phyloP scores from a whole-genome alignment of 352 stramenopile species.

The Globisporangium nagaii region DNA sequence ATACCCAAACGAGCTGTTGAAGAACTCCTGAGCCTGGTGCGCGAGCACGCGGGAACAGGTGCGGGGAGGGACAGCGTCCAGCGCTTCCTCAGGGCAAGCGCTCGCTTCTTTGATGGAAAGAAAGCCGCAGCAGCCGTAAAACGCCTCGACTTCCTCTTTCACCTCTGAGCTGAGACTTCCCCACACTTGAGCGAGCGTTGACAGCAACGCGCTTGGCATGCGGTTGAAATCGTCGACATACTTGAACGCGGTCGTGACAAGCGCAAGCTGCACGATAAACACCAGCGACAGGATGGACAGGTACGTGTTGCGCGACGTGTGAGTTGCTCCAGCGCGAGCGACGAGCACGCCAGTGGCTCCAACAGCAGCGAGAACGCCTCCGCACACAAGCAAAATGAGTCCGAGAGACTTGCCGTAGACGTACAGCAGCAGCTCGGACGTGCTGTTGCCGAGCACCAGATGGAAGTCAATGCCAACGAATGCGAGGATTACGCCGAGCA shows the following conservation, averaged over 20 bases:
- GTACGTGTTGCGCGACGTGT: conserved; percentile 26
- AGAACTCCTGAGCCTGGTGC: conserved; percentile 22
- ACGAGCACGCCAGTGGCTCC: conserved; percentile 23
- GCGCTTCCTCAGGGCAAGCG: conserved; percentile 43
- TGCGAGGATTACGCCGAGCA: conserved; percentile 37
- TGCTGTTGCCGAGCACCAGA: conserved; percentile 47
- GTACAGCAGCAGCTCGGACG: conserved; percentile 41
- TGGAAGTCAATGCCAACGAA: conserved; percentile 47
- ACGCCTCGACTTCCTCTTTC: conserved; percentile 26
- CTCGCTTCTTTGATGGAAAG: conserved; percentile 21
- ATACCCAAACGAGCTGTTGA: conserved; percentile 30
- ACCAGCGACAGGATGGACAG: conserved; percentile 19
- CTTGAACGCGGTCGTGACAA: conserved; percentile 28
- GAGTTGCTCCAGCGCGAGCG: conserved; percentile 18
- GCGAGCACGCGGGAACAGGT: conserved; percentile 30
- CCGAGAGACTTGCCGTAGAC: conserved; percentile 38
- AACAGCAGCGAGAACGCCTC: conserved; percentile 16
- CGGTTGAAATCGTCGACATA: conserved; percentile 31
- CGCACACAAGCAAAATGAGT: conserved; percentile 19
- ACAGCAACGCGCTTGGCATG: conserved; percentile 23
- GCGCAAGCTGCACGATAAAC: conserved; percentile 27
- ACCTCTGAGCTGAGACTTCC: conserved; percentile 9
- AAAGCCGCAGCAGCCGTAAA: conserved; percentile 56
- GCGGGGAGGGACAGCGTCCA: conserved; percentile 27
- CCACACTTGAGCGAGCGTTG: conserved; percentile 25